Percentiles rank a stretch among this genome's conserved stretches.
phyloP scores from a whole-genome alignment of 176 grass and related monocot genomes.

The Tillandsia leiboldiana region DNA sequence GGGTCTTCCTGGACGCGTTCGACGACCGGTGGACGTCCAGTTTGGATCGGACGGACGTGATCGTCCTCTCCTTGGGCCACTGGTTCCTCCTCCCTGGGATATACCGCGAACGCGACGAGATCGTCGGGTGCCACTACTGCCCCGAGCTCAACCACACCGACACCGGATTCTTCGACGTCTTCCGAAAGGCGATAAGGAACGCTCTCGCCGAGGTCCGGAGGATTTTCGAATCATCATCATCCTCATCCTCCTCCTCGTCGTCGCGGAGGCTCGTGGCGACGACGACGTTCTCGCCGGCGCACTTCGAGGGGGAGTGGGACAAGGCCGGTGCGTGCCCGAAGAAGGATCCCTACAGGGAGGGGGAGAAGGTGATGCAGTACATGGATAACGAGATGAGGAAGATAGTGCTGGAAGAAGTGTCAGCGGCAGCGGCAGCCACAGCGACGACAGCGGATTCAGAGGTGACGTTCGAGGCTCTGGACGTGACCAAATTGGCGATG shows the following conservation, averaged over 20 bases:
- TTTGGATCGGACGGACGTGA: conserved; percentile 31
- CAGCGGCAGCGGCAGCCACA: conserved; percentile 22
- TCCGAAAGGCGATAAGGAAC: conserved; percentile 28
- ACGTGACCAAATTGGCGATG: conserved; percentile 58
- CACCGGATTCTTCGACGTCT: conserved; percentile 70
- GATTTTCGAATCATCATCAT: too few relatives aligned
- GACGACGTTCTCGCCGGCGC: conserved; percentile 76
- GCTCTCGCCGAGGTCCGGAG: conserved; percentile 39
- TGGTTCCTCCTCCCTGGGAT: conserved; percentile 70
- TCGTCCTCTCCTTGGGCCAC: conserved; percentile 60
- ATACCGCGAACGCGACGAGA: conserved; percentile 51
- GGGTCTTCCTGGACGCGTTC: conserved; percentile 51
- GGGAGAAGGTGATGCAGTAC: conserved; percentile 53
- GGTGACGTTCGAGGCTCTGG: conserved; percentile 44
- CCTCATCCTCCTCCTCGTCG: conserved; percentile 9
- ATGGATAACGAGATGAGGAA: conserved; percentile 47
- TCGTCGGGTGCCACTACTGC: conserved; percentile 81
- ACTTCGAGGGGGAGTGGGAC: conserved; percentile 89
- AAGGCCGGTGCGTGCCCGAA: conserved; percentile 62
- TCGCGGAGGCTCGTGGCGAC: conserved; percentile 31
- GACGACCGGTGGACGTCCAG: conserved; percentile 60
- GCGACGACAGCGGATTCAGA: background rate
- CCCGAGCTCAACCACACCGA: conserved; percentile 60
- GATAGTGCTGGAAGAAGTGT: conserved; percentile 46
- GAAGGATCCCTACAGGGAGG: conserved; percentile 40